Conservation (phyloP, 2,329 filamentous ascomycete species). For the Endoconidiophora laricicola region DNA sequence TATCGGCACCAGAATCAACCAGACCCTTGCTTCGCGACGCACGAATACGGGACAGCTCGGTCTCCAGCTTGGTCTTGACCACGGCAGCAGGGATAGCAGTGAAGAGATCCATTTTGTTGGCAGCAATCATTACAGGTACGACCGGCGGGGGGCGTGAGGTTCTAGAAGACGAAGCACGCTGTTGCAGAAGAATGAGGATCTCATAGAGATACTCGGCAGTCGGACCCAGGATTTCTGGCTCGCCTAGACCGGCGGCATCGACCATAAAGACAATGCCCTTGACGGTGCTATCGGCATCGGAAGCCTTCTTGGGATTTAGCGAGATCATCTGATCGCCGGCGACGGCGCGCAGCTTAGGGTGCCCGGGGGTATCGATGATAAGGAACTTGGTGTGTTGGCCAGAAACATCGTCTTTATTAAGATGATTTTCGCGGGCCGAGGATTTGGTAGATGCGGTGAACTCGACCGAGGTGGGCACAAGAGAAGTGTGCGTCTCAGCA, state of each 20-base stretch:
- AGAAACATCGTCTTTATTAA: conserved; percentile 37
- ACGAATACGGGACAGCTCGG: conserved; percentile 65
- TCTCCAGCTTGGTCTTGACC: conserved; percentile 59
- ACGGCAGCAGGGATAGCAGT: conserved; percentile 69
- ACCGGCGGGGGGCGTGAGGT: conserved; percentile 35
- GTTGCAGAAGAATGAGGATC: conserved; percentile 67
- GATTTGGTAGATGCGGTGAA: conserved; percentile 35
- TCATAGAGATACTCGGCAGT: conserved; percentile 81
- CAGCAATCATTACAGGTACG: conserved; percentile 66
- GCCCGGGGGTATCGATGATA: conserved; percentile 79
- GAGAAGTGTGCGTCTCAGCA: conserved; percentile 38
- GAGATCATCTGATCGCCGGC: conserved; percentile 25
- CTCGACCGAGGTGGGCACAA: conserved; percentile 33
- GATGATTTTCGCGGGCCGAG: conserved; percentile 27
- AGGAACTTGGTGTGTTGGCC: conserved; percentile 52
- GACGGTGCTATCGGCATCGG: conserved; percentile 29
- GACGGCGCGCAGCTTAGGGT: conserved; percentile 74
- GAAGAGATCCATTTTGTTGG: conserved; percentile 93
- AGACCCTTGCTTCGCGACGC: conserved; percentile 63
- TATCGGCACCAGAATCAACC: conserved; percentile 61
- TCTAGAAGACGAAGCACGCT: conserved; percentile 36
- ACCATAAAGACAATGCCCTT: conserved; percentile 71
- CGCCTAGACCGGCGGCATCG: conserved; percentile 57
- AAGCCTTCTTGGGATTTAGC: conserved; percentile 11
- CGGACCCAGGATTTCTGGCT: conserved; percentile 46